Base-by-base conservation (phyloP, 768 basidiomycete genomes). In the Boletus rex-veris region DNA sequence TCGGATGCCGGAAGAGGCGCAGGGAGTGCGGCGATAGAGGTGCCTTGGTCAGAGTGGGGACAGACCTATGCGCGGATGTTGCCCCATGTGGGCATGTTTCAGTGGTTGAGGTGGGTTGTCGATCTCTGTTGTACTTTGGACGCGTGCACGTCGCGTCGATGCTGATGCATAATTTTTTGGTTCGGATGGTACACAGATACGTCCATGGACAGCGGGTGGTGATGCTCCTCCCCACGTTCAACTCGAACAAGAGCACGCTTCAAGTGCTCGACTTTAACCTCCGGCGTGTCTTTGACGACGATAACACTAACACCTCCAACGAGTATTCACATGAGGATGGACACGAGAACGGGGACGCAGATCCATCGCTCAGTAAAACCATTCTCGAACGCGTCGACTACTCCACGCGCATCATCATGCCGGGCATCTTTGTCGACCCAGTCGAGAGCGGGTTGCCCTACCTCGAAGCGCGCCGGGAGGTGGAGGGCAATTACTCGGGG, bases 171-270 rank as follows among this genome's bases (percentile, higher is more conserved):
- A 1, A 14, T 35, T 35, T 35, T 35, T 35, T 35, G 10, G 8
- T 24, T 5, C 24, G 24, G 24, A 24, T 24, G 24, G 24, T 10
- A 18, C 15, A 39, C 21, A 75, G 75, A 48, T 74, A 77, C n/a
- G 73, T 76, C 2, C 74, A 78, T n/a, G 77, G 75, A 5, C 59
- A 68, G 33, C 70, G 76, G 11, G 66, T 76, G 21, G 71, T 73
- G 8, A 58, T 73, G 30, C 46, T 62, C 26, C 62, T 64, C 6
- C 58, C 51, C 33, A 12, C 33, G 6, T 21, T 41, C 0, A 47
- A 60, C 18, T 42, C 55, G 10, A 42, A 59, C 5, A 52, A 44
- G 35, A 60, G 45, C 45, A 54, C 39, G 18, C 49, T 67, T 0
- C 58, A 55, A 35, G 63, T 70, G 11, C 60, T 74, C 36, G 67